Conservation (phyloP, 2,329 filamentous ascomycete species). For the Cladosporium sp. region DNA sequence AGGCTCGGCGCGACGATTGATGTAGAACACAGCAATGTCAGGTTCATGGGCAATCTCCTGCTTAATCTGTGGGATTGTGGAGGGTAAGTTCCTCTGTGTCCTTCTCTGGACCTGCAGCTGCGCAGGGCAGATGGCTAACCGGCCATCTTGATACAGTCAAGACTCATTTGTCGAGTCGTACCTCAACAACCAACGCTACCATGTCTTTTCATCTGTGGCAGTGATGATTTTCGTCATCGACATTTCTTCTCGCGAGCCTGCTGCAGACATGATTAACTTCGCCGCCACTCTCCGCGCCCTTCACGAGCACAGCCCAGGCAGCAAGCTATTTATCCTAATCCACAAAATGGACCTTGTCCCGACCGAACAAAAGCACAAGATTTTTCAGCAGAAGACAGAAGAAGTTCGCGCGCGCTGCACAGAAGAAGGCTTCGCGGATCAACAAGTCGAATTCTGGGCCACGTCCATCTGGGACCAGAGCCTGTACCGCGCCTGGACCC, state of each 20-base stretch:
- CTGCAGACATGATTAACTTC: constrained; percentile 88
- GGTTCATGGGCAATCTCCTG: constrained; percentile 95
- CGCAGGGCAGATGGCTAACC: not conserved
- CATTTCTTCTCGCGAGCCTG: constrained; percentile 91
- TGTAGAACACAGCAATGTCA: constrained; percentile 96
- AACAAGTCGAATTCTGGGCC: constrained; percentile 71
- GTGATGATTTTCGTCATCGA: constrained; percentile 99
- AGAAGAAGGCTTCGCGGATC: constrained; percentile 51
- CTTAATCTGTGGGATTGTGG: constrained; percentile 98
- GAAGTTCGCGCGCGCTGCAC: constrained; percentile 68
- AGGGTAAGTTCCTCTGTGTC: constrained; percentile 50
- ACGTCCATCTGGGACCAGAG: constrained; percentile 99
- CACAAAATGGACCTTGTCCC: constrained; percentile 99
- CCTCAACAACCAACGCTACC: constrained; percentile 86
- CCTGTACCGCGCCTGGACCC: constrained; percentile 95
- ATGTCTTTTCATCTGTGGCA: constrained; percentile 94
- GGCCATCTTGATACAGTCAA: constrained; percentile 51
- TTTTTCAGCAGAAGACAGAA: constrained; percentile 77
- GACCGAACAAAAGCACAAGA: constrained; percentile 65
- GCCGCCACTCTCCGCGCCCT: constrained; percentile 83
- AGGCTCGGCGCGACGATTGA: constrained; percentile 93
- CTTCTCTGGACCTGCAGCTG: constrained; percentile 12
- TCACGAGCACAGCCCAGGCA: constrained; percentile 71
- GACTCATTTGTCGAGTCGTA: constrained; percentile 99
- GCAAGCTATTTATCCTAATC: constrained; percentile 88